Evolutionary conservation across 1,139 yeast species (phyloP).

Genomic region (Waltiozyma solani): DNA sequence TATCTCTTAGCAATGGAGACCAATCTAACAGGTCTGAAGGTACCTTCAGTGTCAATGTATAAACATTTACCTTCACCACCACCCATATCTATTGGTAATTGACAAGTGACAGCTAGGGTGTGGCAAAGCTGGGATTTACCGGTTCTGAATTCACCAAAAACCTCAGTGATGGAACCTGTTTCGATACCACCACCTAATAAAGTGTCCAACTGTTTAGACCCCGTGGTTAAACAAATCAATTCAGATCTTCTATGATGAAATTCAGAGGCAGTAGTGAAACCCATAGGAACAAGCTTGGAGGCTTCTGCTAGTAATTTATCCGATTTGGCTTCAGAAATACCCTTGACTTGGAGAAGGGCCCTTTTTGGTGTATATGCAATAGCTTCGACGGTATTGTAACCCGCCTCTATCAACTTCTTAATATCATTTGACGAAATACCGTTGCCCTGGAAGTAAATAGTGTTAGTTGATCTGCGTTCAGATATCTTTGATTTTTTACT

Average conservation of each 20-base stretch:
- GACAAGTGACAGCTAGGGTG: conserved; percentile 94
- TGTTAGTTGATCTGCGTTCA: too few relatives aligned
- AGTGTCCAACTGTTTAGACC: conserved; percentile 90
- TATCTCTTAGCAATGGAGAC: conserved; percentile 87
- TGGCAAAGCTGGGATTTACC: conserved; percentile 97
- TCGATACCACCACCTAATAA: conserved; percentile 95
- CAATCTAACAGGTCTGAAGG: conserved; percentile 86
- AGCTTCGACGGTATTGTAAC: conserved; percentile 83
- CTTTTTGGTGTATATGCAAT: conserved; percentile 89
- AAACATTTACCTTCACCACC: conserved; percentile 99
- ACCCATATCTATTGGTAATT: conserved; percentile 92
- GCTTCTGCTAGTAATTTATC: conserved; percentile 79
- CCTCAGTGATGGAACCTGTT: conserved; percentile 94
- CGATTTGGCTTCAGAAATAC: conserved; percentile 94
- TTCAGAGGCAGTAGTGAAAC: conserved; percentile 95
- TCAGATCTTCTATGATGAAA: conserved; percentile 86
- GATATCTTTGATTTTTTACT: too few relatives aligned
- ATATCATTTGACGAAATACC: conserved; percentile 81
- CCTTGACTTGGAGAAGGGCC: conserved; percentile 67
- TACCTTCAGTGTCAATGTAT: conserved; percentile 94
- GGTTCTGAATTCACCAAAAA: conserved; percentile 95
- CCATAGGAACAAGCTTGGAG: conserved; percentile 83
- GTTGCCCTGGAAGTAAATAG: conserved; percentile 44
- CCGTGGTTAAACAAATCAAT: conserved; percentile 87
- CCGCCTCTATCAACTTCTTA: conserved; percentile 71